These are phyloP conservation scores for Hsuehochloa calcarea DNA, from an alignment of 176 grass and related monocot species.

Conservation along the genomic window DNA sequence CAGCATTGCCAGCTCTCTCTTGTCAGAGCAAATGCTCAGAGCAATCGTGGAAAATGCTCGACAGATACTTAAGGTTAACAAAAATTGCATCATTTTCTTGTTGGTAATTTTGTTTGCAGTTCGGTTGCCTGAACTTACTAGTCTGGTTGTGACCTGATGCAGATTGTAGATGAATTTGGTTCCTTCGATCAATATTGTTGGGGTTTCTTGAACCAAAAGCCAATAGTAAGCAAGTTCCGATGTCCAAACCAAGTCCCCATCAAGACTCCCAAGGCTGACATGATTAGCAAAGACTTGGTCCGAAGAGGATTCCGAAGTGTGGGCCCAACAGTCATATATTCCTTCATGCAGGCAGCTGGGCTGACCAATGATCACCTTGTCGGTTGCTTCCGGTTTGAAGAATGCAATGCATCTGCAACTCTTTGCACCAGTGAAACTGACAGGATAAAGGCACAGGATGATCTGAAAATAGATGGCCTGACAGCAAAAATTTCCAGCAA, in stretches of 20 bases:
- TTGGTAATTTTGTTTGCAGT: neutral
- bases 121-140: conserved; percentile 16
- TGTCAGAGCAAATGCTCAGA: conserved; percentile 47
- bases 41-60: conserved; percentile 43
- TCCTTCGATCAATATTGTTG: conserved; percentile 61
- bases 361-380: conserved; percentile 68
- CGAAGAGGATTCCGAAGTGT: conserved; percentile 52
- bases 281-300: conserved; percentile 57
- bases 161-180: conserved; percentile 65
- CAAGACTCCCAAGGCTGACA: conserved; percentile 48
- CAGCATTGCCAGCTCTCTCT: conserved; percentile 40
- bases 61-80: conserved; percentile 41
- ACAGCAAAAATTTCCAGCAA: conserved; percentile 26
- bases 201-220: conserved; percentile 57
- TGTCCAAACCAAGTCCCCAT: conserved; percentile 46
- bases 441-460: conserved; percentile 18
- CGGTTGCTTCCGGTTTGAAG: conserved; percentile 57
- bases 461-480: conserved; percentile 15
- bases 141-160: conserved; percentile 9
- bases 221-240: conserved; percentile 44
- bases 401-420: conserved; percentile 37
- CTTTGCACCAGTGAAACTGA: neutral
- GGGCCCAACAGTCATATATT: conserved; percentile 64
- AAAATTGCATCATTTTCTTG: neutral
- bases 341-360: conserved; percentile 81